Percentiles rank a stretch among this genome's conserved stretches.
These are phyloP conservation scores for Allantophomopsis cytisporea DNA, from an alignment of 2,329 filamentous ascomycete species.

Conservation along the genomic window DNA sequence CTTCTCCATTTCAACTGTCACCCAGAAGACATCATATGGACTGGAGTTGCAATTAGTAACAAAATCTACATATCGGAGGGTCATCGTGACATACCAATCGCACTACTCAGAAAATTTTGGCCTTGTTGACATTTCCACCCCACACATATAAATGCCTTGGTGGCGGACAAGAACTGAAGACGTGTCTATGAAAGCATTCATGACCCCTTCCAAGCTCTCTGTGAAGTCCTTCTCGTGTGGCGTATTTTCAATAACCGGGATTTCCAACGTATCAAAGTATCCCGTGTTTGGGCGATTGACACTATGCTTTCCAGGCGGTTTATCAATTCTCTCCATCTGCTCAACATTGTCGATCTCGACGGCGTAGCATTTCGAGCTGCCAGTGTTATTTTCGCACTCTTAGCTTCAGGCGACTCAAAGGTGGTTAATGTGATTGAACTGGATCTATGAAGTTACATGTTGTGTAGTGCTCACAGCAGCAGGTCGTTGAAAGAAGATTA, in stretches of 20 bases:
- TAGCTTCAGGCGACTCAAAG: no score
- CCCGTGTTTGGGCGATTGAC: slow-evolving; percentile 48
- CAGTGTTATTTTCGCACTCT: slow-evolving; percentile 7
- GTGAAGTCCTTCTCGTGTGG: slow-evolving; percentile 93
- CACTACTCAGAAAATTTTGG: slow-evolving; percentile 97
- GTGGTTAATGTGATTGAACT: no score
- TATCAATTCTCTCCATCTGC: slow-evolving; percentile 80
- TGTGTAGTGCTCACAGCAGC: no score
- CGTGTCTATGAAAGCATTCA: slow-evolving; percentile 81
- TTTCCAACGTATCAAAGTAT: slow-evolving; percentile 80
- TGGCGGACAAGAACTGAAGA: slow-evolving; percentile 86
- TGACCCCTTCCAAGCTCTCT: slow-evolving; percentile 77
- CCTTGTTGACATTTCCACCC: slow-evolving; percentile 93
- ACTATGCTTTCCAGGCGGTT: slow-evolving; percentile 59
- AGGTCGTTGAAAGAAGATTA: no score
- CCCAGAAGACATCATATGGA: slow-evolving; percentile 89
- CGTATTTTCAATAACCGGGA: slow-evolving; percentile 97
- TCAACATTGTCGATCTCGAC: slow-evolving; percentile 98
- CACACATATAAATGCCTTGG: slow-evolving; percentile 98
- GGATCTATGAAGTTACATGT: no score
- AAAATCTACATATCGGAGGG: background rate
- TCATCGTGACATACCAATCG: slow-evolving; percentile 50
- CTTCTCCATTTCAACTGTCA: slow-evolving; percentile 96
- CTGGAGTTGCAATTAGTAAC: slow-evolving; percentile 26
- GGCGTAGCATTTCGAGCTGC: slow-evolving; percentile 23